A percentile compares a stretch with the other conserved stretches of the same genome.
Evolutionary conservation across 148 eudicot genomes (phyloP).

Genomic region (Chenopodium formosanum): DNA sequence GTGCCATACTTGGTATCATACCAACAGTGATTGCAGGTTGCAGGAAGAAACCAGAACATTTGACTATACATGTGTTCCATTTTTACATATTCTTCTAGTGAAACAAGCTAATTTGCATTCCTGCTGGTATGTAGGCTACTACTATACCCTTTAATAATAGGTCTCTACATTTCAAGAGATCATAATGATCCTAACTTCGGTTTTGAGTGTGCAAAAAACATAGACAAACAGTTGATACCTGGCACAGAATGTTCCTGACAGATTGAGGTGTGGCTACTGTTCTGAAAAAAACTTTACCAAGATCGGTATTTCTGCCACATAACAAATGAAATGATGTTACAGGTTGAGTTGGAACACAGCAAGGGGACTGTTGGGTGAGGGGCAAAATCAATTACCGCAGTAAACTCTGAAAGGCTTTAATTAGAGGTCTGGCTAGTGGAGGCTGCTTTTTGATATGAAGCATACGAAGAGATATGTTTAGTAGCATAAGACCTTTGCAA

Average conservation of each 20-base stretch:
- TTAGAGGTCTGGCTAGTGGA: slow-evolving; percentile 68
- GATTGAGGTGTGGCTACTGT: slow-evolving; percentile 77
- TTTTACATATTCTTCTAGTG: not conserved
- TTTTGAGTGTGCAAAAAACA: not conserved
- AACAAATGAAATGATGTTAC: slow-evolving; percentile 5
- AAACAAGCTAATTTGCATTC: not conserved
- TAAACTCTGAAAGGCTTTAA: slow-evolving; percentile 73
- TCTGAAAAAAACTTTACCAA: slow-evolving; percentile 75
- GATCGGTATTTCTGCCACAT: slow-evolving; percentile 66
- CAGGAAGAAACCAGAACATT: not conserved
- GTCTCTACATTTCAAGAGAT: not conserved
- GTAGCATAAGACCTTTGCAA: slow-evolving; percentile 75
- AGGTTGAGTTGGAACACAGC: not conserved
- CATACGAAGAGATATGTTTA: slow-evolving; percentile 94
- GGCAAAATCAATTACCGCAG: slow-evolving; percentile 53
- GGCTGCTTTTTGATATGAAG: slow-evolving; percentile 89
- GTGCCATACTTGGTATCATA: not conserved
- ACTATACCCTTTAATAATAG: not conserved
- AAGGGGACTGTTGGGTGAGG: not conserved
- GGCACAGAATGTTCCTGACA: slow-evolving; percentile 80
- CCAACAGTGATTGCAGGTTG: not conserved
- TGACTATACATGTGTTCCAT: not conserved
- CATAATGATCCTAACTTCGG: not conserved
- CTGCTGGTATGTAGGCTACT: not conserved
- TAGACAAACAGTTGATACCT: slow-evolving; percentile 42